Evolutionary conservation across 192 early-diverging fungal genomes (phyloP), one percentile per base, ranked within the genome.

Genomic region (Phycomyces nitens): DNA sequence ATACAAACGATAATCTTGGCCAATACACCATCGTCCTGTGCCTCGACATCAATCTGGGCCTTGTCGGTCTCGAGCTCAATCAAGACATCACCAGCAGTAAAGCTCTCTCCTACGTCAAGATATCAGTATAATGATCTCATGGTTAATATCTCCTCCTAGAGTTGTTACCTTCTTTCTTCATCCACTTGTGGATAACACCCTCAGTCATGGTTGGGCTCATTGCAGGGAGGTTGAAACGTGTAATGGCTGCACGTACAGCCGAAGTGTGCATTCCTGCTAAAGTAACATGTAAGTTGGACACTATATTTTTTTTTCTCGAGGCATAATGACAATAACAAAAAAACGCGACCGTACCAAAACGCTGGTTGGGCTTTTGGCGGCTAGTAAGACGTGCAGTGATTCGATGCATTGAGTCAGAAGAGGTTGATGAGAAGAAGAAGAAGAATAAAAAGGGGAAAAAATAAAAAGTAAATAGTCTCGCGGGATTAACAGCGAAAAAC

Each of bases 1-100:
- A 39, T 18, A 60, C 76, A 60, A 64, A 92, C 80, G 66, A 98
- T 77, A 74, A 96, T 94, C 83, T 95, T 89, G 70, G 94, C 96
- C 38, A 98, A 70, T 67, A 92, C 89, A 29, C 96, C 96, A 73
- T 98, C 96, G 42, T 98, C 96, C 72, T 92, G 89, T 74, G 91
- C 95, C 71, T 98, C 96, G 64, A 98, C 93, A 75, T 98, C 96
- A 90, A 98, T 98, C 78, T 94, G 90, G 40, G 96, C 96, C 84
- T 98, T 98, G 74, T 98, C 96, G 9, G 96, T 97, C 74, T 97
- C 94, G 56, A 98, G 90, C 79, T 95, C 96, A 21, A 95, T 84
- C 18, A 98, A 78, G 29, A 96, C 89, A 74, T 98, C 96, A 53
- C 96, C 96, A 26, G 93, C 89, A 64, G 73, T 70, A 67, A 98